These are phyloP conservation scores for Xylariaceae sp. DNA, from an alignment of 2,329 filamentous ascomycete species.

Conservation along the genomic window DNA sequence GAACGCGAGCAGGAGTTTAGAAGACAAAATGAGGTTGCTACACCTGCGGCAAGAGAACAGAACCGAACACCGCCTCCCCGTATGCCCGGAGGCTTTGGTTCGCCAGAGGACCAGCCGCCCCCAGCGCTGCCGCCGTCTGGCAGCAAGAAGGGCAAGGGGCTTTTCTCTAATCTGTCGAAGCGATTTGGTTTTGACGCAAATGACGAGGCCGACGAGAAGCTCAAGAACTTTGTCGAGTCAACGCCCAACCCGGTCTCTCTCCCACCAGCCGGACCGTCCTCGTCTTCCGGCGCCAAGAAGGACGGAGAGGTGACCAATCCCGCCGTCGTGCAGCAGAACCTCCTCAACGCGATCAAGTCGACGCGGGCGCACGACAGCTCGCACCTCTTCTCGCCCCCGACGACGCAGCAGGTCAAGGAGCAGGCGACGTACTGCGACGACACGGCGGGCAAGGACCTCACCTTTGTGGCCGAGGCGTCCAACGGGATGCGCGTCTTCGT, in stretches of 20 bases:
- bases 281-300: slow-evolving; percentile 12
- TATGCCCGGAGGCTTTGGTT: slow-evolving; percentile 68
- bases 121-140: slow-evolving; percentile 24
- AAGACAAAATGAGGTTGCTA: slow-evolving; percentile 35
- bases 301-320: slow-evolving; percentile 52
- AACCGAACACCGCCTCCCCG: slow-evolving; percentile 34
- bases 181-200: slow-evolving; percentile 58
- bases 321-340: slow-evolving; percentile 57
- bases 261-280: slow-evolving; percentile 13
- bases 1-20: slow-evolving; percentile 42
- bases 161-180: slow-evolving; percentile 63
- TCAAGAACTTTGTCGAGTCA: slow-evolving; percentile 37
- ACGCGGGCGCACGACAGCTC: slow-evolving; percentile 70
- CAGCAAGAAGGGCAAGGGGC: slow-evolving; percentile 40
- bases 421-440: slow-evolving; percentile 81
- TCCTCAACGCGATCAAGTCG: slow-evolving; percentile 70
- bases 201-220: slow-evolving; percentile 34
- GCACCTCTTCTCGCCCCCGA: slow-evolving; percentile 63
- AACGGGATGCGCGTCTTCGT: slow-evolving; percentile 70
- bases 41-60: slow-evolving; percentile 29
- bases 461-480: slow-evolving; percentile 60
- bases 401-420: slow-evolving; percentile 68
- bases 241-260: slow-evolving; percentile 12
- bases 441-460: slow-evolving; percentile 64
- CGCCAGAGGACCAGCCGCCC: slow-evolving; percentile 13